Base-by-base conservation (phyloP, 2,329 filamentous ascomycete genomes). In the Cladorrhinum sp. region DNA sequence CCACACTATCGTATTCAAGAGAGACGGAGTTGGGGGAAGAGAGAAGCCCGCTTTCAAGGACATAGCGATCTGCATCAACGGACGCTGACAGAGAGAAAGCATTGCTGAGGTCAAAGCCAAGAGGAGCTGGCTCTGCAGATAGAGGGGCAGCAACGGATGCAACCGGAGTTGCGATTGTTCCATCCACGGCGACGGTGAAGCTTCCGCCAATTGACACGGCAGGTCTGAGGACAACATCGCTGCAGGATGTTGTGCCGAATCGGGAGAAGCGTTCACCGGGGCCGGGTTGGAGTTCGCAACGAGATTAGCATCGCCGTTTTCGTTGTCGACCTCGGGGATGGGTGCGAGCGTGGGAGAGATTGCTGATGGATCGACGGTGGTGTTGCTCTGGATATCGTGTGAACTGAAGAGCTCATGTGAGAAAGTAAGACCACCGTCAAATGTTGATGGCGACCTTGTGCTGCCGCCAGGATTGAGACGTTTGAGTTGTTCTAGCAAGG, bases 171-270 rank as follows among this genome's bases (percentile, higher is more conserved):
- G 78, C 66, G 75, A 78, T 69, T 71, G 72, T 73, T 67, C 71
- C 60, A 65, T 50, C 73, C 76, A 79, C 69, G 75, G 74, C 74
- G 73, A 67, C 57, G 58, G 75, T 71, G 78, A 76, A 76, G 78
- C 80, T 78, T 83, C 84, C 82, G 80, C 85, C 89, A 90, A 93
- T 88, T 86, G 95, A 98, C 95, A 99, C 95, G 90, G 95, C 95
- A 96, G 95, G 95, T 96, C 95, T 59, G 62, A 63, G 76, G 89
- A 98, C 95, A 98, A 97, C 93, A 97, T 89, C 93, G 85, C 95
- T 84, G 95, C 95, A 98, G 95, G 93, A 96, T 96, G 93, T 97
- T 97, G 95, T 97, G 93, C 95, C 95, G 86, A 80, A 85, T 96
- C 91, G 86, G 90, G 84, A 79, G 88, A 84, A 79, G 77, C 71